phyloP scores from a whole-genome alignment of 164 flowering plant species.

The Nymphaea thermarum region DNA sequence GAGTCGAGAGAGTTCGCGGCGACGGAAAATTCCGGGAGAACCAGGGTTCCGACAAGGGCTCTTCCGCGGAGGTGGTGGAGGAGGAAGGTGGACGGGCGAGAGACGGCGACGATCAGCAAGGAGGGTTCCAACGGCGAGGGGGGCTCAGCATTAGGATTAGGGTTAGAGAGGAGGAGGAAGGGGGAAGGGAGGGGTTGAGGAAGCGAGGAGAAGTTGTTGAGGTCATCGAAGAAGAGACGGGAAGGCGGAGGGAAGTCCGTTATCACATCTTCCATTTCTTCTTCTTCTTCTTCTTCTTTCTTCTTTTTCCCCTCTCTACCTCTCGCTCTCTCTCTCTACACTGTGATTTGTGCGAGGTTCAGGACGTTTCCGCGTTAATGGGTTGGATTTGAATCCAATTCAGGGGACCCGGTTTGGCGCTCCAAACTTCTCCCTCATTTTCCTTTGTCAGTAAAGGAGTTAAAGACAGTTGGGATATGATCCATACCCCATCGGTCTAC shows the following conservation, averaged over 20 bases:
- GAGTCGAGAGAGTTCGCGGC: slow-evolving; percentile 5
- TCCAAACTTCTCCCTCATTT: too few species aligned
- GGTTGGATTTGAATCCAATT: too few species aligned
- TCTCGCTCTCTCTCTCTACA: too few species aligned
- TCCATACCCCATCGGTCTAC: too few species aligned
- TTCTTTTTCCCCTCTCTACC: too few species aligned
- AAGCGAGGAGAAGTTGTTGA: slow-evolving; percentile 11
- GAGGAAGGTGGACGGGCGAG: slow-evolving; percentile 8
- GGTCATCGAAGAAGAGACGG: slow-evolving; percentile 12
- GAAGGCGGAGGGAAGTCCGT: slow-evolving; percentile 12
- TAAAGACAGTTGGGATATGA: too few species aligned
- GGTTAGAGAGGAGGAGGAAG: slow-evolving; percentile 4
- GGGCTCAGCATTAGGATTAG: background rate
- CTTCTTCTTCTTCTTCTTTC: background rate
- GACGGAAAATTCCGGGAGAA: slow-evolving; percentile 8
- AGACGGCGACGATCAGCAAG: slow-evolving; percentile 9
- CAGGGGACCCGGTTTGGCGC: too few species aligned
- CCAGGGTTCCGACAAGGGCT: slow-evolving; percentile 12
- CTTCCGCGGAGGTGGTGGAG: slow-evolving; percentile 5
- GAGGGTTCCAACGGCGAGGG: background rate
- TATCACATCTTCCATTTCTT: slow-evolving; percentile 9
- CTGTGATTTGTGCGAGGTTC: too few species aligned
- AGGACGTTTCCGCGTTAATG: too few species aligned
- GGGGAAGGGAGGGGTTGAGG: slow-evolving; percentile 8
- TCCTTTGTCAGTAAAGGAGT: too few species aligned